Base-by-base conservation (phyloP, 1,139 yeast genomes). In the Komagataea norvegica region DNA sequence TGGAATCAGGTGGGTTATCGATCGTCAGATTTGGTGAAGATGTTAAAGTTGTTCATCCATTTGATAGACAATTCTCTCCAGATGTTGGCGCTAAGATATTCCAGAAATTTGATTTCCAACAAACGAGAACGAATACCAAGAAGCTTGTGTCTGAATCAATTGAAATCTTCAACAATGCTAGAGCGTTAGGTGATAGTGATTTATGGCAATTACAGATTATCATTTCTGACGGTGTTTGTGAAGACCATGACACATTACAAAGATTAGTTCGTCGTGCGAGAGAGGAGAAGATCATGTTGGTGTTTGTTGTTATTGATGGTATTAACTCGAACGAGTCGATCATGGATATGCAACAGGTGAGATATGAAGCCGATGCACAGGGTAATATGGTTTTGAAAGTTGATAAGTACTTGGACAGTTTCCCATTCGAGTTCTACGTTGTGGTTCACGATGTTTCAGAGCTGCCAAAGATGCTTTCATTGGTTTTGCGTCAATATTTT, bases 371-470 rank as follows among this genome's bases (percentile, higher is more conserved):
- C 25, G 82, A 79, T 47, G 69, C 63, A n/a, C 68, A 70, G 36
- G 96, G 96, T 3, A 74, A 74, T 40, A 72, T 78, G 76, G 74
- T 74, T 31, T 67, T 93, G 47, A 74, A 82, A 57, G 93, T 93
- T 44, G 82, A 78, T 44, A 83, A 81, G 52, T 93, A 93, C 54
- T 71, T 93, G 62, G 96, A 91, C 51, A 76, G 85, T 19, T 93
- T 93, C 77, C 97, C 98, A 51, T 93, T 93, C 62, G 97, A 93
- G 56, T 91, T 84, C 59, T 93, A 89, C 55, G 96, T 91, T 43
- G 91, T 93, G 51, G 96, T 93, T 26, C 79, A 86, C 53, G 80
- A 91, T 55, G 85, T 93, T 46, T 72, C 73, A 32, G 97, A 91
- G 62, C 71, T 93, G 36, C 98, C 99, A 16, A 87, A 83, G 54